These are phyloP conservation scores for Coprinopsis sp. DNA, from an alignment of 768 basidiomycete species.

Conservation along the genomic window DNA sequence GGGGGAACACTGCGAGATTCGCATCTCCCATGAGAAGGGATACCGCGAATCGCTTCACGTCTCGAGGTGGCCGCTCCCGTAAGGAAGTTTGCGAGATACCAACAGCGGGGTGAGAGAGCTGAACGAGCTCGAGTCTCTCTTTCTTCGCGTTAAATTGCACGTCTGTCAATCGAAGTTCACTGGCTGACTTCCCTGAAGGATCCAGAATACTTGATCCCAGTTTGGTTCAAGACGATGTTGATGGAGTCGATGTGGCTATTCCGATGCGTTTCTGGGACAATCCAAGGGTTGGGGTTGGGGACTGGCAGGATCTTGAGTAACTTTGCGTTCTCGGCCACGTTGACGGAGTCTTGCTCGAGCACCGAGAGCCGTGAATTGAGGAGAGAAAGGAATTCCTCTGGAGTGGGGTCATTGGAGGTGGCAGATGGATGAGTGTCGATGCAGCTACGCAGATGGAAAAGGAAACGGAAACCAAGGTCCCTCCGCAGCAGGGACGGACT, in stretches of 20 bases:
- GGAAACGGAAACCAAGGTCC: slow-evolving; percentile 67
- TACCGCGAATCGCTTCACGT: slow-evolving; percentile 27
- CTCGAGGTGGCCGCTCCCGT: slow-evolving; percentile 28
- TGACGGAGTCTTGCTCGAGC: slow-evolving; percentile 11
- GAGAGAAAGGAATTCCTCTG: slow-evolving; percentile 30
- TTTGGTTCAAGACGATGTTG: slow-evolving; percentile 23
- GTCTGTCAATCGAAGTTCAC: slow-evolving; percentile 32
- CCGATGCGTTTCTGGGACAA: not conserved
- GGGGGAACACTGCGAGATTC: slow-evolving; percentile 45
- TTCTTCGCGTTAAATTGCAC: slow-evolving; percentile 21
- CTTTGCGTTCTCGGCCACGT: not conserved
- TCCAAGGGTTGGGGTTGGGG: not conserved
- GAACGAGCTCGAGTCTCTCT: slow-evolving; percentile 22
- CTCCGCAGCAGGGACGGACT: slow-evolving; percentile 62
- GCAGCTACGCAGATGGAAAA: slow-evolving; percentile 73
- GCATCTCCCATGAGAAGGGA: slow-evolving; percentile 38
- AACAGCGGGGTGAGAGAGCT: slow-evolving; percentile 20
- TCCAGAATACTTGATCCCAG: slow-evolving; percentile 32
- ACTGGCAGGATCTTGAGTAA: slow-evolving; percentile 20
- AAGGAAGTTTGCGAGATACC: slow-evolving; percentile 45
- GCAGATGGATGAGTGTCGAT: slow-evolving; percentile 30
- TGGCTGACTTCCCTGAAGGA: slow-evolving; percentile 27
- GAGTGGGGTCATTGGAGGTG: slow-evolving; percentile 16
- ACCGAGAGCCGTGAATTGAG: slow-evolving; percentile 34
- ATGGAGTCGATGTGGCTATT: slow-evolving; percentile 8